Percentiles rank a stretch among this genome's conserved stretches.
These are phyloP conservation scores for Neurospora pannonica DNA, from an alignment of 495 filamentous ascomycete species.

Conservation along the genomic window DNA sequence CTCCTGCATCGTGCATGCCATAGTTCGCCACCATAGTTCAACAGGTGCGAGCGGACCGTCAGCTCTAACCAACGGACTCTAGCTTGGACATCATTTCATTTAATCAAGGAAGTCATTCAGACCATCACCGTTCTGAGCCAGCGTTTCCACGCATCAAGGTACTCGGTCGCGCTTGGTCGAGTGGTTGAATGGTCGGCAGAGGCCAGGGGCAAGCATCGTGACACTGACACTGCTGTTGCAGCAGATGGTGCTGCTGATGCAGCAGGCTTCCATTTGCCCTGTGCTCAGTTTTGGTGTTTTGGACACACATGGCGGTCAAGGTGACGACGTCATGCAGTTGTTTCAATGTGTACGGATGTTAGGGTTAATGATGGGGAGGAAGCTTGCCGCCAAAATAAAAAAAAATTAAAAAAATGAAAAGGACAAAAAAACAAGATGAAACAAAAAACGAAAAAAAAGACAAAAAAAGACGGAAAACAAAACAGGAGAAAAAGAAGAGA, in stretches of 20 bases:
- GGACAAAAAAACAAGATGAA: too few relatives aligned
- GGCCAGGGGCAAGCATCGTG: neutral
- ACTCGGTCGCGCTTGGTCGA: neutral
- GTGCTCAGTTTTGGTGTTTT: neutral
- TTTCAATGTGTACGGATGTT: neutral
- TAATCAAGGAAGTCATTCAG: too few relatives aligned
- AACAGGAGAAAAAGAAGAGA: neutral
- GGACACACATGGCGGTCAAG: neutral
- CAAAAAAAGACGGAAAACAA: too few relatives aligned
- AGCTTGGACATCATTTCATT: too few relatives aligned
- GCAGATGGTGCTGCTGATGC: neutral
- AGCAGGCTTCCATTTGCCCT: neutral
- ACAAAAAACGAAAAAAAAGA: neutral
- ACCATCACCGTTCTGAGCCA: too few relatives aligned
- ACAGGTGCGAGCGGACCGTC: neutral
- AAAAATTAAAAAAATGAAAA: too few relatives aligned
- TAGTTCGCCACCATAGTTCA: neutral
- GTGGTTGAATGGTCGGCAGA: neutral
- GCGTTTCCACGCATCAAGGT: neutral
- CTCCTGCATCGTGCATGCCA: neutral
- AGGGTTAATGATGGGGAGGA: neutral
- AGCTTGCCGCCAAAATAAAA: neutral
- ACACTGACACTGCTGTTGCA: neutral
- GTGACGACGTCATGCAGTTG: neutral
- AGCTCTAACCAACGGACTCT: neutral